These are phyloP conservation scores for Aegilops longissima DNA, from an alignment of 176 grass and related monocot species.

Conservation along the genomic window DNA sequence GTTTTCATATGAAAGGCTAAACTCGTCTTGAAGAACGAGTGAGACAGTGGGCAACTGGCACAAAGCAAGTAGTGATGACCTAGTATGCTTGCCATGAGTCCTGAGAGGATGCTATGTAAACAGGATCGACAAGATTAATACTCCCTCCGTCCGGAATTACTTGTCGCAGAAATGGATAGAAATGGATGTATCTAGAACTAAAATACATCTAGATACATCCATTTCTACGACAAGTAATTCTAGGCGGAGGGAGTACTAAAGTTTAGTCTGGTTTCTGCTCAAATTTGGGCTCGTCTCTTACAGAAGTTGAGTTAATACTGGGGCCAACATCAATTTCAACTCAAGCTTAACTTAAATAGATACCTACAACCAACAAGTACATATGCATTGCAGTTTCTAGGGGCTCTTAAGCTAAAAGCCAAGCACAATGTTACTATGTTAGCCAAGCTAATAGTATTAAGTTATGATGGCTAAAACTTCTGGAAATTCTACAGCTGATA, in stretches of 20 bases:
- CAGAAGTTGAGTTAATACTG: neutral
- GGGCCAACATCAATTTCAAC: neutral
- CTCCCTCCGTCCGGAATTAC: too few relatives aligned
- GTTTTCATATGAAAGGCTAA: slow-evolving; percentile 4
- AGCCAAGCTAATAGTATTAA: neutral
- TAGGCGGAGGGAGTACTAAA: neutral
- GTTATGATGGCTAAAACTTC: slow-evolving; percentile 3
- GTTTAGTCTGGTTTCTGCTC: neutral
- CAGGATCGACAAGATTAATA: neutral
- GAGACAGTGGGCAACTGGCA: neutral
- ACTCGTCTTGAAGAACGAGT: neutral
- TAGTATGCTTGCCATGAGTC: neutral
- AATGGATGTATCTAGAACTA: too few relatives aligned
- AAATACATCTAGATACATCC: too few relatives aligned
- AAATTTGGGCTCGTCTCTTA: slow-evolving; percentile 6
- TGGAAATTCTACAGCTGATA: neutral
- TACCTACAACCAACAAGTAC: neutral
- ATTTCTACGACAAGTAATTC: too few relatives aligned
- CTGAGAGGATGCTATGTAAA: slow-evolving; percentile 14
- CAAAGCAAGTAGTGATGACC: neutral
- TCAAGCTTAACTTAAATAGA: neutral
- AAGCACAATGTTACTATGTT: neutral
- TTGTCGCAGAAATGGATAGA: too few relatives aligned
- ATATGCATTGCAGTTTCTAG: slow-evolving; percentile 16
- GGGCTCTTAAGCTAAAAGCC: slow-evolving; percentile 1